phyloP scores from a whole-genome alignment of 306 rosid genomes.

The Glycine latifolia region DNA sequence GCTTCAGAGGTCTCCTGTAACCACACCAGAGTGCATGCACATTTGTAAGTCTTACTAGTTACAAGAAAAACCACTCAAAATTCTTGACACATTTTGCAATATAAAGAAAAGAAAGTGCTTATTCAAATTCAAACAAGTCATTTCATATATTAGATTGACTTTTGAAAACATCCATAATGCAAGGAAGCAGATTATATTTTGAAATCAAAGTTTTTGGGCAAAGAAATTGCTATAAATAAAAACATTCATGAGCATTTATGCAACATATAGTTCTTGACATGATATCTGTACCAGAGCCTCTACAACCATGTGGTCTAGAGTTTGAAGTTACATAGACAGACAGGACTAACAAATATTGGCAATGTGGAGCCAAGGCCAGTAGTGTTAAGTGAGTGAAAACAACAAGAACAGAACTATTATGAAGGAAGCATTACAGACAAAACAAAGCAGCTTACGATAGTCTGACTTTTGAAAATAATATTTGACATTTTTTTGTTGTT shows the following conservation, averaged over 20 bases:
- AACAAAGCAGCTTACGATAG: constrained; percentile 11
- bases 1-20: constrained; percentile 76
- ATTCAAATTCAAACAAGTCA: constrained; percentile 25
- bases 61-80: constrained; percentile 25
- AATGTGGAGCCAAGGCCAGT: neutral
- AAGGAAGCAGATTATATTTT: constrained; percentile 4
- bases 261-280: neutral
- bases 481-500: neutral
- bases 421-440: constrained; percentile 6
- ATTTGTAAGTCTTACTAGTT: neutral
- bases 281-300: neutral
- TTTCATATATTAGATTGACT: neutral
- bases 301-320: neutral
- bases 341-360: neutral
- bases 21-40: constrained; percentile 36
- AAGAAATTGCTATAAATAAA: neutral
- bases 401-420: constrained; percentile 9
- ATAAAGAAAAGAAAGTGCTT: neutral
- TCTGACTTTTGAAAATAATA: constrained; percentile 25
- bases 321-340: neutral
- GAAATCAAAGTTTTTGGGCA: neutral
- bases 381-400: neutral
- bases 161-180: neutral
- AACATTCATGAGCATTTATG: neutral
- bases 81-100: neutral